Evolutionary conservation across 179 eudicot species (phyloP).

Genomic region (Gypsophila paniculata): DNA sequence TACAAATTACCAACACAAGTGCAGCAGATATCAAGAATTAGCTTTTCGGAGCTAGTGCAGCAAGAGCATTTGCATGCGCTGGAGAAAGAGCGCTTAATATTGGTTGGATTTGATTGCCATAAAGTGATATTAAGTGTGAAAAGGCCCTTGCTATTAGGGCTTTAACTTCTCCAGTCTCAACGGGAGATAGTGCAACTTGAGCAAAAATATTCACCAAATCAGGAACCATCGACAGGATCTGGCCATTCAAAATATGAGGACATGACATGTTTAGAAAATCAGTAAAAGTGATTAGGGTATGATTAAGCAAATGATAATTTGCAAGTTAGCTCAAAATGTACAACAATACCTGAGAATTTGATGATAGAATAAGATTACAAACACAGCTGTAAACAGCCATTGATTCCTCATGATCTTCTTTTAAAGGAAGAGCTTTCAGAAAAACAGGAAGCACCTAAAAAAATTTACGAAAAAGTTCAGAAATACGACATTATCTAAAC

Average conservation of each 20-base stretch:
- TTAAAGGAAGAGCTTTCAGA: conserved; percentile 72
- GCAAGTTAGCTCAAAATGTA: neutral
- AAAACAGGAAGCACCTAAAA: conserved; percentile 79
- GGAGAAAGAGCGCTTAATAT: conserved; percentile 71
- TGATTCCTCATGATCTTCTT: conserved; percentile 87
- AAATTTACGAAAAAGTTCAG: neutral
- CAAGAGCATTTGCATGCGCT: conserved; percentile 80
- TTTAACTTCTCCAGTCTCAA: conserved; percentile 77
- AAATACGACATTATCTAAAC: neutral
- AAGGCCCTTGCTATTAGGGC: conserved; percentile 72
- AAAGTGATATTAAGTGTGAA: conserved; percentile 76
- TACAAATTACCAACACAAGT: conserved; percentile 16
- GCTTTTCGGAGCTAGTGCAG: conserved; percentile 64
- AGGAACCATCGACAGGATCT: conserved; percentile 72
- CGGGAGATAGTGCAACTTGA: conserved; percentile 75
- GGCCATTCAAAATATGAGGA: conserved; percentile 14
- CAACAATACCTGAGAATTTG: conserved; percentile 64
- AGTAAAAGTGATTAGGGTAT: neutral
- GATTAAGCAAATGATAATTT: neutral
- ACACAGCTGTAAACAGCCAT: conserved; percentile 76
- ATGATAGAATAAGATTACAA: conserved; percentile 69
- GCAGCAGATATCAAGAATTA: conserved; percentile 43
- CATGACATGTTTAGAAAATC: conserved; percentile 8
- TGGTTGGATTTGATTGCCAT: conserved; percentile 93
- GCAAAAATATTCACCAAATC: conserved; percentile 80